Evolutionary conservation across 2,329 filamentous ascomycete species (phyloP), one percentile per base, ranked within the genome.

Genomic region (Rhytidhysteron rufulum): DNA sequence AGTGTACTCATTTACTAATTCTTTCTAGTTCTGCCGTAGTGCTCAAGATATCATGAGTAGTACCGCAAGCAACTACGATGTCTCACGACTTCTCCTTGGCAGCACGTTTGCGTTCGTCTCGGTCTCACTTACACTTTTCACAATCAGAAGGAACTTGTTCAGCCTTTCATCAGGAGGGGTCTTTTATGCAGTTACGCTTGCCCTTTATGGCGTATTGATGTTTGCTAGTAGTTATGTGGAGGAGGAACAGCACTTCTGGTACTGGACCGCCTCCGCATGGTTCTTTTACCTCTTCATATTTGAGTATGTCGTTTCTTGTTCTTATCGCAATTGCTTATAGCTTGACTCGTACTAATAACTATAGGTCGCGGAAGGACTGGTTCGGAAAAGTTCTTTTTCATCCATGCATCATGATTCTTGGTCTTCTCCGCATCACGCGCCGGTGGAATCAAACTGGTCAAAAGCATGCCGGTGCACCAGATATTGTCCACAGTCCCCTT

Each of bases 191-290:
- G 22, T 67, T 3, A 57, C 61, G 0, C 53, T 63, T 7, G 13
- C 57, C 2, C 55, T 74, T 4, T 95, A 97, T 58, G 82, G 83
- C 2, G 63, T 80, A 27, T 94, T 96, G 81, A 97, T 97, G 90
- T 97, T 97, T 67, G 91, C 90, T 8, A 95, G 88, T 61, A 97
- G 90, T 58, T 98, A 93, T 62, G 88, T 98, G 2, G 93, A 98
- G 65, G 93, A 98, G 67, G 93, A 98, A 63, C 93, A 98, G 36
- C 88, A 97, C 51, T 96, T 95, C 62, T 98, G 93, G 93, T 97
- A 98, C 67, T 97, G 91, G 89, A 68, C 80, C 1, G 78, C 84
- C 0, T 82, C 85, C 0, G 77, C 80, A 5, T 94, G 86, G 86
- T 66, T 74, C 32, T 62, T 71, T 41, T 70, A 71, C 42, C 60